Evolutionary conservation across 768 basidiomycete genomes (phyloP), one percentile per base, ranked within the genome.

Genomic region (Coprinellus micaceus): DNA sequence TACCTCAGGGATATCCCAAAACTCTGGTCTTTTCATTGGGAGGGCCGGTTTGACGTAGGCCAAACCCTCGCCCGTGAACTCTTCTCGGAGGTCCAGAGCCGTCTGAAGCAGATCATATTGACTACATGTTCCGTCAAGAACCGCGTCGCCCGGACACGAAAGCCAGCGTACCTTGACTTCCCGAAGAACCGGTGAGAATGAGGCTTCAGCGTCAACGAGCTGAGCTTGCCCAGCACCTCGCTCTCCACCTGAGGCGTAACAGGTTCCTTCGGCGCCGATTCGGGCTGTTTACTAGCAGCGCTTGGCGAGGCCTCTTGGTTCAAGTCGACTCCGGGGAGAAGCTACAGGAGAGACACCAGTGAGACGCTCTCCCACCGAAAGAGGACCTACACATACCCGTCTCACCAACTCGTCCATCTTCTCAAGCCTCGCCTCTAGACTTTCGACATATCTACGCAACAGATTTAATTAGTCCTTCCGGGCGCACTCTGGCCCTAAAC

Each of bases 321-420:
- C 45, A 90, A 74, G 66, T 91, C 85, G 21, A 82, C 76, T 43
- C 84, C 83, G 2, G 88, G 86, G 41, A 84, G 60, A 15, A 68
- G 55, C 62, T 64, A 22, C 15, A 44, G 48, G 5, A 25, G 53
- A 17, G 22, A 50, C 4, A 51, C 30, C n/a, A 24, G 26, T 22
- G 37, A 46, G 15, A 53, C 45, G 17, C n/a, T 10, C 37, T 30
- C 54, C 53, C 33, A 15, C 29, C 45, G 15, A 39, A 39, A 6
- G 15, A 19, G 21, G 2, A 45, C 26, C 57, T 9, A n/a, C 28
- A 54, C 69, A 29, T 57, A 83, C 86, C 69, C 77, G 80, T 53
- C 71, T 74, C 21, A 88, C 67, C 3, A 88, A 72, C 57, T 72
- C 77, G 65, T 88, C 84, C 76, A 88, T 82, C 63, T 84, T 86